Evolutionary conservation across 495 filamentous ascomycete species (phyloP), one percentile per base, ranked within the genome.

Genomic region (Chaetomidium leptoderma): DNA sequence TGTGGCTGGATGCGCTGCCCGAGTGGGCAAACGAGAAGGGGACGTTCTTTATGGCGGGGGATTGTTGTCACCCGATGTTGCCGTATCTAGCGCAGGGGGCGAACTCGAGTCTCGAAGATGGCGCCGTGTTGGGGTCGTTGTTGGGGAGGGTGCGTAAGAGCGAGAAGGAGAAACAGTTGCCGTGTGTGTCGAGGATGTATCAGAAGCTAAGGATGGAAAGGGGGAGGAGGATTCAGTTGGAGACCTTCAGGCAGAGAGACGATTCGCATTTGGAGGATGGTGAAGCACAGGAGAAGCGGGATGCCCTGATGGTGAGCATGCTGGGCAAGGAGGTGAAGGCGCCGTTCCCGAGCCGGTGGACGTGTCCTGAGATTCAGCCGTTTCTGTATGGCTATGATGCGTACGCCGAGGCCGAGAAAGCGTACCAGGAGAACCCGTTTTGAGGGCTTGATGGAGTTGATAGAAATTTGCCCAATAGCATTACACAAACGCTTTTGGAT

Each of bases 21-120:
- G 39, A 67, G 27, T 79, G 76, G 76, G 69, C 72, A 11, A 71
- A 72, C 46, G 32, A 68, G 10, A 39, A 68, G 51, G 73, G 73
- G 0, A 73, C 66, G 3, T 75, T 77, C 52, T 63, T 74, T 44
- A 72, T 78, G 66, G 72, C 71, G 40, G 84, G 84, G 9, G 85
- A 87, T 56, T 76, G 81, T 50, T 86, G 84, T 54, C 84, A 88
- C 57, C 83, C 84, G 10, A 87, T 86, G 74, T 74, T 88, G 17
- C 85, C 85, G 16, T 87, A 88, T 55, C 73, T 86, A 10, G 84
- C 84, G 1, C 85, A 88, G 55, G 76, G 77, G 0, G 81, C 80
- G 35, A 81, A 81, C 48, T 79, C 77, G 52, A 74, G 74, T 14
- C 61, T 82, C 0, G 81, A 84, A 66, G 81, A 84, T 42, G 81